These are phyloP conservation scores for Lathyrus sativus DNA, from an alignment of 306 rosid genomes.

Conservation along the genomic window DNA sequence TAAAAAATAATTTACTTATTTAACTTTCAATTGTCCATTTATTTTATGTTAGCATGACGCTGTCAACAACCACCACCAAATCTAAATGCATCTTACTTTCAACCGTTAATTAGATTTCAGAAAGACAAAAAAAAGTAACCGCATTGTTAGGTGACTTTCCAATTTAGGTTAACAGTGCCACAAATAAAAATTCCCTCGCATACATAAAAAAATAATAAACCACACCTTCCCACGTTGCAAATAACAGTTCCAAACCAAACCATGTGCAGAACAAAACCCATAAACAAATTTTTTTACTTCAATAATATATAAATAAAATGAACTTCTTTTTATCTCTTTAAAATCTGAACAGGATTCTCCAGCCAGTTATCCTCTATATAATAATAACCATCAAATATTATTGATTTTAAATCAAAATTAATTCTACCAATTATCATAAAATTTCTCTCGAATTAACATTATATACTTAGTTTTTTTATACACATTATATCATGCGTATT, in stretches of 20 bases:
- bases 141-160: slow-evolving; percentile 10
- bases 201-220: slow-evolving; percentile 3
- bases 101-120: neutral
- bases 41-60: neutral
- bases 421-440: slow-evolving; percentile 32
- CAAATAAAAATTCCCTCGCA: slow-evolving; percentile 6
- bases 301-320: neutral
- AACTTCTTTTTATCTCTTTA: neutral
- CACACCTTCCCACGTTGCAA: slow-evolving; percentile 15
- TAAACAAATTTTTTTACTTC: neutral
- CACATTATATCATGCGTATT: slow-evolving; percentile 24
- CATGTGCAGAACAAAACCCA: neutral
- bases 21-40: neutral
- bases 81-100: slow-evolving; percentile 20
- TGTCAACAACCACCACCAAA: slow-evolving; percentile 35
- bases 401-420: neutral
- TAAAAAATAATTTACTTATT: too few relatives aligned
- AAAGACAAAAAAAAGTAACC: neutral
- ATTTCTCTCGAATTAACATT: slow-evolving; percentile 24
- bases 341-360: slow-evolving; percentile 39
- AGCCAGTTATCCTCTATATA: slow-evolving; percentile 7
- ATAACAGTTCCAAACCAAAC: slow-evolving; percentile 13
- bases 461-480: slow-evolving; percentile 33
- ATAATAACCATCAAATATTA: neutral
- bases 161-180: slow-evolving; percentile 16